phyloP scores from a whole-genome alignment of 202 grass and related monocot genomes.

The Panicum virgatum region DNA sequence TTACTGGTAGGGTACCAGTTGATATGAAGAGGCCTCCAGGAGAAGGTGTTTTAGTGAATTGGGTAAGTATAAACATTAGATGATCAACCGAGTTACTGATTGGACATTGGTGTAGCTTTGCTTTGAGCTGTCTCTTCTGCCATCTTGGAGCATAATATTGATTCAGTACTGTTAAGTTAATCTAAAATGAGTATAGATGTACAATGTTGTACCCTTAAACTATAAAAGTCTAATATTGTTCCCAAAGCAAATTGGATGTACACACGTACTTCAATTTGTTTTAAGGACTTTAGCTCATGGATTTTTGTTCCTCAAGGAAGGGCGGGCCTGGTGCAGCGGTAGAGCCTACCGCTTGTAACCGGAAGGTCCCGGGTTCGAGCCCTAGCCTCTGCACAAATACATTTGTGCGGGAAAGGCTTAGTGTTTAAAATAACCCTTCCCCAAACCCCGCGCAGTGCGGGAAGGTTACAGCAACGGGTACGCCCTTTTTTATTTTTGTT shows the following conservation, averaged over 20 bases:
- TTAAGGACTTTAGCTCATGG: background rate
- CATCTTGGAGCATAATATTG: constrained; percentile 22
- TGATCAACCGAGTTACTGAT: background rate
- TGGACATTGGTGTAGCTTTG: constrained; percentile 34
- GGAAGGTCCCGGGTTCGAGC: no score
- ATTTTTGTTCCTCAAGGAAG: no score
- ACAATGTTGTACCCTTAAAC: background rate
- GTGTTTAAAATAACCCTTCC: no score
- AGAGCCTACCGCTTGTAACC: no score
- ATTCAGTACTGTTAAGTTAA: constrained; percentile 2
- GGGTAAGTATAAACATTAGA: constrained; percentile 54
- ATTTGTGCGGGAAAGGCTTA: no score
- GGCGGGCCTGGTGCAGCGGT: no score
- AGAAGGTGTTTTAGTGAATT: constrained; percentile 87
- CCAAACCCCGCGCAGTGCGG: no score
- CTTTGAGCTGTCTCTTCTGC: constrained; percentile 20
- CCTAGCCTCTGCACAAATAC: no score
- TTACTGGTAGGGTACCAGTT: constrained; percentile 93
- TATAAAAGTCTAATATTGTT: background rate
- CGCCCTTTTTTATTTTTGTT: no score
- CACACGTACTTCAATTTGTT: background rate
- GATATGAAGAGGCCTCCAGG: constrained; percentile 88
- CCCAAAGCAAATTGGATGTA: background rate
- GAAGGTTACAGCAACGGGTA: no score
- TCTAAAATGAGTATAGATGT: constrained; percentile 1